phyloP scores from a whole-genome alignment of 345 rosid species.

The Linum lewisii region DNA sequence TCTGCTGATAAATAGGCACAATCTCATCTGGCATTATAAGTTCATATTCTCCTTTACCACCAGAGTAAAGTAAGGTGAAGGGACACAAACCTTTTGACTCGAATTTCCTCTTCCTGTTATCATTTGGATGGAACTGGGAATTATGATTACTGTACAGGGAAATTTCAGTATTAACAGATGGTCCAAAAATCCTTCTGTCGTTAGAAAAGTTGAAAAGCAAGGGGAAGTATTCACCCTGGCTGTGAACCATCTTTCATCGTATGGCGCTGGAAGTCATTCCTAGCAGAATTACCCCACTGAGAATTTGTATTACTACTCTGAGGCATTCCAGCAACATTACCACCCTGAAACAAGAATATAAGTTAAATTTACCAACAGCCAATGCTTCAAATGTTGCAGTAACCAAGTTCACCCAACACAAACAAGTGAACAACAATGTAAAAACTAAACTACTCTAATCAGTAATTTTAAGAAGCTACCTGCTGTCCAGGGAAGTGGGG shows the following conservation, averaged over 20 bases:
- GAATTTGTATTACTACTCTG: slow-evolving; percentile 16
- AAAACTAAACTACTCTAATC: not conserved
- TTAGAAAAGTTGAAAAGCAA: not conserved
- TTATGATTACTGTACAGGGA: slow-evolving; percentile 39
- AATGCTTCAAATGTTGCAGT: not conserved
- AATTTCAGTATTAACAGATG: slow-evolving; percentile 15
- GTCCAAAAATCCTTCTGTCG: not conserved
- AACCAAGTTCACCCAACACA: not conserved
- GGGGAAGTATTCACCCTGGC: slow-evolving; percentile 31
- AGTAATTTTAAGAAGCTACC: slow-evolving; percentile 11
- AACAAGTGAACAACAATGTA: not conserved
- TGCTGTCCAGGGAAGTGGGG: slow-evolving; percentile 21
- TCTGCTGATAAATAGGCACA: not conserved
- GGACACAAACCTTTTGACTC: slow-evolving; percentile 40
- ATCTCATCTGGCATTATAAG: not conserved
- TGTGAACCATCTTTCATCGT: slow-evolving; percentile 23
- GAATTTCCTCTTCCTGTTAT: slow-evolving; percentile 41
- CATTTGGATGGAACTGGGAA: slow-evolving; percentile 33
- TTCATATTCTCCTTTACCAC: not conserved
- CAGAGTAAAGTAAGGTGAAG: not conserved
- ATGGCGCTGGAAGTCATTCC: slow-evolving; percentile 28
- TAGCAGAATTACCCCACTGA: slow-evolving; percentile 28
- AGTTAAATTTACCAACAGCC: not conserved
- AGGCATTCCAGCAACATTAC: slow-evolving; percentile 20
- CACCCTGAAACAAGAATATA: slow-evolving; percentile 23